phyloP scores from a whole-genome alignment of 225 moss, liverwort and hornwort species.

The Polytrichum formosum region DNA sequence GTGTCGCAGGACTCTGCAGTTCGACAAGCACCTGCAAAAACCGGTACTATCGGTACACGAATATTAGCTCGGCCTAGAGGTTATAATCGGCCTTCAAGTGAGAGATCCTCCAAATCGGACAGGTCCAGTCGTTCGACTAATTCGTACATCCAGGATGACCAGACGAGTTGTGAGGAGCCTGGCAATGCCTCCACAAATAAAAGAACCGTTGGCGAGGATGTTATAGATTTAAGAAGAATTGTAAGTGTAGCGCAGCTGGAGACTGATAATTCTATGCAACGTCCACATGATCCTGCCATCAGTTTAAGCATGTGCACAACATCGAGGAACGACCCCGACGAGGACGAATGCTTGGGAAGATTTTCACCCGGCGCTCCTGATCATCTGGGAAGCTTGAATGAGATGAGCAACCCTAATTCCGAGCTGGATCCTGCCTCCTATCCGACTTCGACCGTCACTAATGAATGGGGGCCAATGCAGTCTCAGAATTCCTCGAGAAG shows the following conservation, averaged over 20 bases:
- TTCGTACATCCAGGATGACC: slow-evolving; percentile 58
- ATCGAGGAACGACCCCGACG: no score
- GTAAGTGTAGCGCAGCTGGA: slow-evolving; percentile 16
- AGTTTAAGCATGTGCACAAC: neutral
- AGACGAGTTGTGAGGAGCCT: slow-evolving; percentile 44
- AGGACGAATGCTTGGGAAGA: no score
- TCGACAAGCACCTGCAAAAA: slow-evolving; percentile 20
- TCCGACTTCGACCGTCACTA: no score
- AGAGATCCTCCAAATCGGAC: slow-evolving; percentile 57
- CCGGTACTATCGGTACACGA: slow-evolving; percentile 5
- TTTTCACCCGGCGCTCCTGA: no score
- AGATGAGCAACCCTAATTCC: no score
- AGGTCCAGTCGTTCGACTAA: slow-evolving; percentile 49
- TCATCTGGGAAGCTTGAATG: no score
- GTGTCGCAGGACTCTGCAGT: slow-evolving; percentile 31
- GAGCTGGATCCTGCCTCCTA: no score
- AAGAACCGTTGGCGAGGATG: slow-evolving; percentile 19
- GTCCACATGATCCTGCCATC: slow-evolving; percentile 6
- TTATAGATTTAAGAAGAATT: slow-evolving; percentile 1
- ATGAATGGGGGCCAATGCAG: no score
- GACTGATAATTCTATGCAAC: slow-evolving; percentile 7
- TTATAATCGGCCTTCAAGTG: slow-evolving; percentile 30
- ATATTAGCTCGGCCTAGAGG: slow-evolving; percentile 21
- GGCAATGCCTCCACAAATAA: slow-evolving; percentile 29
- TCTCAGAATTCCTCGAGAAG: no score